Conservation (phyloP, 768 basidiomycete species). For the Tylopilus balloui region DNA sequence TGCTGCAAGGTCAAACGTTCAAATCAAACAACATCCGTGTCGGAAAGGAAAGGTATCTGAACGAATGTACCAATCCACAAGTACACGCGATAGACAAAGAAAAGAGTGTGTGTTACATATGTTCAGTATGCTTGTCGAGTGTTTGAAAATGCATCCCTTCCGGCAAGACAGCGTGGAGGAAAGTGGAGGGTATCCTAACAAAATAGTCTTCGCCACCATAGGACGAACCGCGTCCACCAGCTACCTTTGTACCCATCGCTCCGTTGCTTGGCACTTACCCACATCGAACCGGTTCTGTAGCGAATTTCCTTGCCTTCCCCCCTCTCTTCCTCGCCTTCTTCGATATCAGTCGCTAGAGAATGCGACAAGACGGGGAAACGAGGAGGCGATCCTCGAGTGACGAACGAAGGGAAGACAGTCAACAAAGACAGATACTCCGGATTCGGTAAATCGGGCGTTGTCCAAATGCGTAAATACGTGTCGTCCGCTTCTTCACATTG, state of each 20-base stretch:
- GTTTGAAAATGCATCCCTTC: constrained; percentile 8
- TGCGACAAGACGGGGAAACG: constrained; percentile 52
- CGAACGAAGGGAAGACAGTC: constrained; percentile 71
- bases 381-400: constrained; percentile 64
- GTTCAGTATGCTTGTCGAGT: constrained; percentile 29
- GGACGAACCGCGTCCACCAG: constrained; percentile 73
- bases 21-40: constrained; percentile 22
- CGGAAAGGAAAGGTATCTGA: constrained; percentile 19
- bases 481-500: constrained; percentile 36
- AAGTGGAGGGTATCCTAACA: constrained; percentile 44
- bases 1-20: constrained; percentile 20
- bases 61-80: constrained; percentile 20
- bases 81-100: constrained; percentile 28
- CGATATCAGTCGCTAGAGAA: constrained; percentile 51
- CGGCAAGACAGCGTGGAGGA: neutral
- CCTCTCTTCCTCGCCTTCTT: constrained; percentile 61
- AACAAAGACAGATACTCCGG: constrained; percentile 67
- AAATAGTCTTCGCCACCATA: constrained; percentile 79
- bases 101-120: constrained; percentile 33
- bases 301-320: constrained; percentile 54
- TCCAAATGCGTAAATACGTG: constrained; percentile 72
- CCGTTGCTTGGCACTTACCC: constrained; percentile 61
- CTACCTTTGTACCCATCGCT: constrained; percentile 65
- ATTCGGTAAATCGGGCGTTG: constrained; percentile 72
- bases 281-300: constrained; percentile 82